A percentile compares a stretch with the other conserved stretches of the same genome.
These are phyloP conservation scores for Microbotryum lychnidis-dioicae DNA, from an alignment of 1,284 basidiomycete genomes.

Conservation along the genomic window DNA sequence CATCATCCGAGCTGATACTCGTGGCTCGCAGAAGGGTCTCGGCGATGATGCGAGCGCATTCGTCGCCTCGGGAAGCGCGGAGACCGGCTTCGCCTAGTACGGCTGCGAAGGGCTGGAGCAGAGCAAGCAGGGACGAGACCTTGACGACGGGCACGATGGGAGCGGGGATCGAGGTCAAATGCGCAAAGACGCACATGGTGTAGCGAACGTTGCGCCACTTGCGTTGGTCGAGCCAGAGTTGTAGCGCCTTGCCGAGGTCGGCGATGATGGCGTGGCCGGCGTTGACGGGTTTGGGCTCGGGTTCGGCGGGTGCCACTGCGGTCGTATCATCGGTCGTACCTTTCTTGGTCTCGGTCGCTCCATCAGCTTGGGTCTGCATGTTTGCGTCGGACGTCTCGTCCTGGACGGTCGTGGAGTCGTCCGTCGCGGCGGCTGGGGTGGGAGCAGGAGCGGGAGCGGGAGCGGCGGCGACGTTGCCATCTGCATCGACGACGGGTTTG, in stretches of 20 bases:
- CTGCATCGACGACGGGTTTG: slow-evolving; percentile 2
- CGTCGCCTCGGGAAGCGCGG: slow-evolving; percentile 33
- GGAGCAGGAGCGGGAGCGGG: neutral
- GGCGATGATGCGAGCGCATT: slow-evolving; percentile 34
- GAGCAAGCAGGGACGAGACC: slow-evolving; percentile 19
- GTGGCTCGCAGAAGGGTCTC: slow-evolving; percentile 30
- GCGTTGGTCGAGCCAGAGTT: slow-evolving; percentile 70
- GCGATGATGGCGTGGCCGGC: slow-evolving; percentile 70
- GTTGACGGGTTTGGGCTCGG: slow-evolving; percentile 11
- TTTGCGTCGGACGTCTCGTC: slow-evolving; percentile 5
- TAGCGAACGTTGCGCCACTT: slow-evolving; percentile 80
- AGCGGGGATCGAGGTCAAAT: slow-evolving; percentile 50
- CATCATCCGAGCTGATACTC: neutral
- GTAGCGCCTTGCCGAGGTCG: slow-evolving; percentile 80
- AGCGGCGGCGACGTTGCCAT: no score
- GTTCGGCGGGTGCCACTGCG: slow-evolving; percentile 38
- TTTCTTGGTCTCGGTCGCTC: slow-evolving; percentile 39
- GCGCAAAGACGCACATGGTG: slow-evolving; percentile 65
- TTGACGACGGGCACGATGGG: slow-evolving; percentile 19
- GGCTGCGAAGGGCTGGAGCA: slow-evolving; percentile 32
- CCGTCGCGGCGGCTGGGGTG: neutral
- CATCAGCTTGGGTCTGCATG: slow-evolving; percentile 2
- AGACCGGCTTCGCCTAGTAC: slow-evolving; percentile 36
- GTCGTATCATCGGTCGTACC: slow-evolving; percentile 34
- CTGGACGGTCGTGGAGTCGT: neutral